Evolutionary conservation across 441 rosid genomes (phyloP).

Genomic region (Euphorbia celastroides): DNA sequence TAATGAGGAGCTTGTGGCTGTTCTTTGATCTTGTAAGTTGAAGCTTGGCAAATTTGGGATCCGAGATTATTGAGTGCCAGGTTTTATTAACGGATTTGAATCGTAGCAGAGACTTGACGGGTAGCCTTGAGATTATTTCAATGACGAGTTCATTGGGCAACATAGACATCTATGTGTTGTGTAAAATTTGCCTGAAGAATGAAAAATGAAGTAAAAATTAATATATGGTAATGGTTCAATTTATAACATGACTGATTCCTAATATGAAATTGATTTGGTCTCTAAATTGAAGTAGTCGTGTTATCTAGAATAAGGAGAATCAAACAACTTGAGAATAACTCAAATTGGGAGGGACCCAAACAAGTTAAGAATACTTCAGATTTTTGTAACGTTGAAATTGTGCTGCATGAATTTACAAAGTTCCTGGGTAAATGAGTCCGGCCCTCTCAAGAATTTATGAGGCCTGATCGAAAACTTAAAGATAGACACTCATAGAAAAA

Average conservation of each 20-base stretch:
- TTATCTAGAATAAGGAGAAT: background rate
- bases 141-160: constrained; percentile 1
- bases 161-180: background rate
- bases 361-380: no score
- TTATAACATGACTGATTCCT: background rate
- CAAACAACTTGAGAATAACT: background rate
- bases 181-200: background rate
- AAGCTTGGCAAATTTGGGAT: constrained; percentile 14
- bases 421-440: no score
- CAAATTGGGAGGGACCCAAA: no score
- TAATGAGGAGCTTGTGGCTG: constrained; percentile 1
- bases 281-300: background rate
- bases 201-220: background rate
- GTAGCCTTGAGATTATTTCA: constrained; percentile 10
- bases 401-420: no score
- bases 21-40: background rate
- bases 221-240: background rate
- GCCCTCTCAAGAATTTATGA: no score
- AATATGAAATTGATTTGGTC: background rate
- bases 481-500: no score
- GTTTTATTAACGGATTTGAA: constrained; percentile 13
- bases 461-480: no score
- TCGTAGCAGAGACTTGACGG: constrained; percentile 11
- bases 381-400: no score
- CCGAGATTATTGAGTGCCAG: constrained; percentile 10